Conservation (phyloP, 1,284 basidiomycete genomes). For the Paramarasmius palmivorus region DNA sequence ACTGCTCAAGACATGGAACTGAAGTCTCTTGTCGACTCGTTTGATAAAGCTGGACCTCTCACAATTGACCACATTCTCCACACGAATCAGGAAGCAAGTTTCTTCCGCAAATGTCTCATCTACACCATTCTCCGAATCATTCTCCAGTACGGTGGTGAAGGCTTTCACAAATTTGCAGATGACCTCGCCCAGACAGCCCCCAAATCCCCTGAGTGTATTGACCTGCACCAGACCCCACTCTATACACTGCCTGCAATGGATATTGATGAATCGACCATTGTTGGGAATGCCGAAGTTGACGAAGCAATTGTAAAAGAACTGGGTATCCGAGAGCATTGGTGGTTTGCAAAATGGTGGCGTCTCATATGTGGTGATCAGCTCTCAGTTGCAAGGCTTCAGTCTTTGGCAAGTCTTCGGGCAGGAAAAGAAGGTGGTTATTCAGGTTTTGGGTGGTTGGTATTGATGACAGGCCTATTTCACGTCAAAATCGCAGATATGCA, state of each 20-base stretch:
- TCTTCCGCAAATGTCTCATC: constrained; percentile 20
- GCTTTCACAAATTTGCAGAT: constrained; percentile 25
- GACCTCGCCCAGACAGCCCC: constrained; percentile 24
- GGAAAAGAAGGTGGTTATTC: constrained; percentile 33
- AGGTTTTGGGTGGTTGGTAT: constrained; percentile 27
- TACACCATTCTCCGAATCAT: constrained; percentile 33
- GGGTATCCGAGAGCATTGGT: constrained; percentile 15
- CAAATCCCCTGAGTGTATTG: constrained; percentile 25
- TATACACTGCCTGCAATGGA: constrained; percentile 34
- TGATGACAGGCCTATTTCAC: constrained; percentile 39
- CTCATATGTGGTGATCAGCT: constrained; percentile 37
- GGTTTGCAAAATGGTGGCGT: constrained; percentile 17
- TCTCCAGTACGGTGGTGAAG: constrained; percentile 27
- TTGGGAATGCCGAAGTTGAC: constrained; percentile 35
- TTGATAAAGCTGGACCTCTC: constrained; percentile 23
- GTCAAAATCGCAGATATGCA: constrained; percentile 33
- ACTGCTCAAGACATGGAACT: constrained; percentile 21
- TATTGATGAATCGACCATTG: constrained; percentile 37
- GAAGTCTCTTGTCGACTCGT: constrained; percentile 15
- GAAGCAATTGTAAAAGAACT: constrained; percentile 30
- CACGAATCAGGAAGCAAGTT: constrained; percentile 17
- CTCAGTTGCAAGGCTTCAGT: constrained; percentile 32
- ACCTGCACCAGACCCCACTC: constrained; percentile 29
- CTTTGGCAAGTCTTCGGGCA: constrained; percentile 27
- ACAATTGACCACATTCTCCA: constrained; percentile 25